Evolutionary conservation across 208 protist species (phyloP), one percentile per base, ranked within the genome.

Genomic region (Trypanosoma brucei): DNA sequence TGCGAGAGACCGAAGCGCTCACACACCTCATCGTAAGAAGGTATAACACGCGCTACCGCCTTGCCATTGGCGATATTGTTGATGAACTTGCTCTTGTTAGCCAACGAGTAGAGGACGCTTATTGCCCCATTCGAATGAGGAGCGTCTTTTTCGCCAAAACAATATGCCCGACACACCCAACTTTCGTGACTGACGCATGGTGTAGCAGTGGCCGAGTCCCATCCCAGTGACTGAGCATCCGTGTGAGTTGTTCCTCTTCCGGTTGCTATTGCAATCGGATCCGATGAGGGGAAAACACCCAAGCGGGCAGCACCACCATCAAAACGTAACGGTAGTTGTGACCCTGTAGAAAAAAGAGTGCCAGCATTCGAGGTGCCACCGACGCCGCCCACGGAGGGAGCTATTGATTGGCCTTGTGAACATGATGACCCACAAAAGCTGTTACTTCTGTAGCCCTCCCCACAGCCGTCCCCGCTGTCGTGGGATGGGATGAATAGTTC

Each of bases 91-190:
- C 79, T 88, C 54, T 78, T 73, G 7, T 66, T 68, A n/a, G 76
- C 83, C 57, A 92, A 76, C 4, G 76, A 69, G 44, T 88, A 79
- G 57, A 77, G 78, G 2, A 94, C 83, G 67, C 88, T 94, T 65
- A 94, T 87, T 33, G 84, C 88, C 33, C 84, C 84, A 74, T 72
- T 88, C 40, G 79, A 68, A 66, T 90, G 73, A 31, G 63, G 59
- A 14, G 78, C 73, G 53, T 94, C 81, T 36, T 79, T 74, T 34
- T 88, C 83, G 50, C 77, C 81, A 62, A 86, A 86, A 50, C 79
- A 81, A 64, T 88, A 83, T 33, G 86, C 83, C 2, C 83, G 83
- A 65, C 88, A 94, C 30, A 94, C 86, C 86, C 88, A 94, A 1
- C 77, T 77, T 8, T 83, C 87, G 36, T 70, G 77, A 2, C 1